phyloP scores from a whole-genome alignment of 202 grass and related monocot genomes.

The Miscanthus sacchariflorus region DNA sequence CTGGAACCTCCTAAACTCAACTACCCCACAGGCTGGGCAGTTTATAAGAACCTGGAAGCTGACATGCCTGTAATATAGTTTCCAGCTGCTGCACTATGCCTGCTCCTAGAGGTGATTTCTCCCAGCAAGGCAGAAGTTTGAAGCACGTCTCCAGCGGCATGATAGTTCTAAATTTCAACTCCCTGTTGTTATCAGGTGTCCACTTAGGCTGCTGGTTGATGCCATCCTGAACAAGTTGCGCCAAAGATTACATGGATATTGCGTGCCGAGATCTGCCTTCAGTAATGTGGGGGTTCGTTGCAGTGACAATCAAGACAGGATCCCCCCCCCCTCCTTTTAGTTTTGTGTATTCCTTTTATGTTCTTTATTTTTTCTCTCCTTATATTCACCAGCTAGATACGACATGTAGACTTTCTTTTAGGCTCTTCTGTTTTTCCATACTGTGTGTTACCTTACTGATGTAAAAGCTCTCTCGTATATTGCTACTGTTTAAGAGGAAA shows the following conservation, averaged over 20 bases:
- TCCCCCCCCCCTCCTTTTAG: background rate
- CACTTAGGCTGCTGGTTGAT: constrained; percentile 6
- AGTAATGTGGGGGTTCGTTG: background rate
- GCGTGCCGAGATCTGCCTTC: constrained; percentile 17
- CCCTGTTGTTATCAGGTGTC: background rate
- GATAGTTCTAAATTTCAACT: constrained; percentile 14
- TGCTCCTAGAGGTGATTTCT: constrained; percentile 46
- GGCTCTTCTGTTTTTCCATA: constrained; percentile 41
- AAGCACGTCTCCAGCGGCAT: constrained; percentile 7
- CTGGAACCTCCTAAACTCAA: constrained; percentile 63
- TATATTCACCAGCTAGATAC: constrained; percentile 43
- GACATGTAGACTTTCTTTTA: constrained; percentile 37
- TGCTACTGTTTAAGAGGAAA: constrained; percentile 43
- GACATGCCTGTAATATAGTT: constrained; percentile 59
- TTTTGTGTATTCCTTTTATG: constrained; percentile 49
- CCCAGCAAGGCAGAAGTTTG: constrained; percentile 39
- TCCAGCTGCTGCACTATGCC: constrained; percentile 13
- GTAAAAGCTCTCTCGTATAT: constrained; percentile 43
- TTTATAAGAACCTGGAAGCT: constrained; percentile 64
- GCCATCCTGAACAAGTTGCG: constrained; percentile 30
- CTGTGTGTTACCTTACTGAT: constrained; percentile 53
- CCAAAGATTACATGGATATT: background rate
- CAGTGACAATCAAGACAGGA: constrained; percentile 3
- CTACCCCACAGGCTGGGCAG: constrained; percentile 68
- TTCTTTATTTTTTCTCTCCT: constrained; percentile 37